A percentile compares a stretch with the other conserved stretches of the same genome.
These are phyloP conservation scores for Mayamaea pseudoterrestris DNA, from an alignment of 108 stramenopile genomes.

Conservation along the genomic window DNA sequence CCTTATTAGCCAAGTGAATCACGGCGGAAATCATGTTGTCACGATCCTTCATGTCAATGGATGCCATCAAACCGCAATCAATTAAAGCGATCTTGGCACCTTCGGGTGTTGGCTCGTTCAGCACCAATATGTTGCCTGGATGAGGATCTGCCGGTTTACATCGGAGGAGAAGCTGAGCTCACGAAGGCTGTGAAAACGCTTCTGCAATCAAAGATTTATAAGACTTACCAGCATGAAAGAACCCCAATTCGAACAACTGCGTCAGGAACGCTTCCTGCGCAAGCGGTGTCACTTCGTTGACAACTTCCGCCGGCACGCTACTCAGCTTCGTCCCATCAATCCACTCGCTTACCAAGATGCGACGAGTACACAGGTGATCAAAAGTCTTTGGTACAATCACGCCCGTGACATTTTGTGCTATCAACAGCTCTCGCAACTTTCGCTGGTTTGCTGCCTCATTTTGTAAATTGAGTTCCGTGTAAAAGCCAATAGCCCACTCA, in stretches of 20 bases:
- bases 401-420: conserved; percentile 50
- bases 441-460: conserved; percentile 78
- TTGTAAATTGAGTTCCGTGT: conserved; percentile 68
- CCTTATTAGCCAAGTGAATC: conserved; percentile 85
- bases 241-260: conserved; percentile 63
- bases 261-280: conserved; percentile 84
- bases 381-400: conserved; percentile 72
- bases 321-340: conserved; percentile 77
- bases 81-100: conserved; percentile 66
- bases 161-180: too few relatives aligned
- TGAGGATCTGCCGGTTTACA: conserved; percentile 13
- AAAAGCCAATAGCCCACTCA: conserved; percentile 86
- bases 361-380: conserved; percentile 59
- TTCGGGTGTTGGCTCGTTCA: conserved; percentile 51
- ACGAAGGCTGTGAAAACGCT: too few relatives aligned
- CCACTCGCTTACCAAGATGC: conserved; percentile 79
- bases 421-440: conserved; percentile 34
- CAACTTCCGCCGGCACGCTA: conserved; percentile 38
- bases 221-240: conserved; percentile 51
- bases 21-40: conserved; percentile 79
- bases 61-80: conserved; percentile 85
- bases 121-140: conserved; percentile 55
- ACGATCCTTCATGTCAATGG: conserved; percentile 49
- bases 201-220: background rate
- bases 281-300: conserved; percentile 49